These are phyloP conservation scores for Fusarium sp. DNA, from an alignment of 2,329 filamentous ascomycete species.

Conservation along the genomic window DNA sequence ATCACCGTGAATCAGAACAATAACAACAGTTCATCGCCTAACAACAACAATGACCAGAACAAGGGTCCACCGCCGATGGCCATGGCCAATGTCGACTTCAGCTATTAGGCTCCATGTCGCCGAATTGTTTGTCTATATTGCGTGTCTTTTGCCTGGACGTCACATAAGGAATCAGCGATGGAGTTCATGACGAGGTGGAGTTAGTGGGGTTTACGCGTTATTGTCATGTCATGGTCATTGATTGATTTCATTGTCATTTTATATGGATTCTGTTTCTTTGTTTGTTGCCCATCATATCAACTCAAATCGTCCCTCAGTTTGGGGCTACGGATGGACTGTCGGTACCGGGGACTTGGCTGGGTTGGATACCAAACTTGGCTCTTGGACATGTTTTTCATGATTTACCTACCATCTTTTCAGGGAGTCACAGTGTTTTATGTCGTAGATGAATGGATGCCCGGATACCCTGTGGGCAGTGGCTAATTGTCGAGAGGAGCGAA, in stretches of 20 bases:
- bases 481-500: conserved; percentile 41
- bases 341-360: conserved; percentile 25
- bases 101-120: conserved; percentile 59
- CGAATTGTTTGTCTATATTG: conserved; percentile 46
- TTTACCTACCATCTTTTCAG: conserved; percentile 39
- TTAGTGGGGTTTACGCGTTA: conserved; percentile 41
- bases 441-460: conserved; percentile 44
- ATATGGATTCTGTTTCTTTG: conserved; percentile 27
- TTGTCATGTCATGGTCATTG: conserved; percentile 14
- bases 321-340: conserved; percentile 32
- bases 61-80: conserved; percentile 64
- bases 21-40: conserved; percentile 48
- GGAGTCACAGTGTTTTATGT: conserved; percentile 38
- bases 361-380: conserved; percentile 39
- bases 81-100: conserved; percentile 72
- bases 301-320: conserved; percentile 24
- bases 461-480: conserved; percentile 46
- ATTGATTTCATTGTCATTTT: conserved; percentile 9
- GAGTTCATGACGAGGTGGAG: conserved; percentile 48
- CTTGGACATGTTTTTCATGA: conserved; percentile 22
- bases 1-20: conserved; percentile 53
- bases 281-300: conserved; percentile 8
- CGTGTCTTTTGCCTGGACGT: conserved; percentile 42
- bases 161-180: conserved; percentile 51
- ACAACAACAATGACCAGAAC: conserved; percentile 58